Evolutionary conservation across 2,329 filamentous ascomycete genomes (phyloP).

Genomic region (Pseudogymnoascus sp.): DNA sequence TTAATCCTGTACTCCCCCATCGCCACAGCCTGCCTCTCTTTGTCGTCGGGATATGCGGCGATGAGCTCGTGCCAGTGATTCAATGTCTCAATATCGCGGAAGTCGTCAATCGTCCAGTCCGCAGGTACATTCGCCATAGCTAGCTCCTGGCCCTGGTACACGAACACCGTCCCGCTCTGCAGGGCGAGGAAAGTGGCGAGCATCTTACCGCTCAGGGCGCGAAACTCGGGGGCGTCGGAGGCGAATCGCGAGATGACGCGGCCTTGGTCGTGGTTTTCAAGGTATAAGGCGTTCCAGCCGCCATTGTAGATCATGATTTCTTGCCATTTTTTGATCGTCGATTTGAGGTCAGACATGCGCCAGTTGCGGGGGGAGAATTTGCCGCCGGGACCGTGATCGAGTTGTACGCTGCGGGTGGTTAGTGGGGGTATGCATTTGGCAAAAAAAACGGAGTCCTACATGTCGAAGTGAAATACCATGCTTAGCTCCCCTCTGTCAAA

Average conservation of each 20-base stretch:
- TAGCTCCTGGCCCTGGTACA: constrained; percentile 54
- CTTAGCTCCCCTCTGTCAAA: constrained; percentile 51
- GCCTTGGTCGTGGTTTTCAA: constrained; percentile 50
- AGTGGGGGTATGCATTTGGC: constrained; percentile 6
- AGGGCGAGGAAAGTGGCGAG: constrained; percentile 41
- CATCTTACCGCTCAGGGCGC: constrained; percentile 41
- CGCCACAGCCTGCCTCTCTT: constrained; percentile 30
- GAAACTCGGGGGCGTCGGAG: constrained; percentile 34
- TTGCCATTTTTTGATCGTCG: constrained; percentile 42
- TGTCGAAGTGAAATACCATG: constrained; percentile 68
- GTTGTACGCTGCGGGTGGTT: constrained; percentile 33
- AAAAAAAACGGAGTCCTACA: constrained; percentile 31
- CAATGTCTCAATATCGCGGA: constrained; percentile 57
- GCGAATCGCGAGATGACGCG: constrained; percentile 41
- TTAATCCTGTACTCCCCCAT: constrained; percentile 46
- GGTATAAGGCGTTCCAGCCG: constrained; percentile 49
- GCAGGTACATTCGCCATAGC: constrained; percentile 48
- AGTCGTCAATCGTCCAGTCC: constrained; percentile 54
- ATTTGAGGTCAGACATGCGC: constrained; percentile 33
- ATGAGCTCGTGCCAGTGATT: constrained; percentile 38
- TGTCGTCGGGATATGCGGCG: constrained; percentile 28
- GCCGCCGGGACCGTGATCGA: constrained; percentile 37
- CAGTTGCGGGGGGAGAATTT: constrained; percentile 38
- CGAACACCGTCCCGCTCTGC: constrained; percentile 46
- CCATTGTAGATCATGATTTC: constrained; percentile 40